Evolutionary conservation across 2,329 filamentous ascomycete species (phyloP).

Genomic region (Lanzia echinophila): DNA sequence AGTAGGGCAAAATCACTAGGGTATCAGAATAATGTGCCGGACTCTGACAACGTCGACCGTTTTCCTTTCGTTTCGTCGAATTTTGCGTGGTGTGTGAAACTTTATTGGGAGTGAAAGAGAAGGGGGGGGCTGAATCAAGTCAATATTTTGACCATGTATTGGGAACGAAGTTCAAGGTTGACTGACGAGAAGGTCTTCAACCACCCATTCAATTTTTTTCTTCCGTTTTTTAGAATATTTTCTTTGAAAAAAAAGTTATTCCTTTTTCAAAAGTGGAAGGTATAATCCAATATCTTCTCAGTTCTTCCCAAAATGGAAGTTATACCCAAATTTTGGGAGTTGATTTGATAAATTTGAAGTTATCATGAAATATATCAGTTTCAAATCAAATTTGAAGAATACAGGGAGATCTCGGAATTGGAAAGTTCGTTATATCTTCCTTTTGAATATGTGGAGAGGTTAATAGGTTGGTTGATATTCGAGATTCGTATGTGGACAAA

Average conservation of each 20-base stretch:
- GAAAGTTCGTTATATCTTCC: too few relatives aligned
- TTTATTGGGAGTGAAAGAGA: neutral
- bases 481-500: too few relatives aligned
- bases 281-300: neutral
- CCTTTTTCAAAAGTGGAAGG: neutral
- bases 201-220: neutral
- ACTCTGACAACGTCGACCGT: constrained; percentile 8
- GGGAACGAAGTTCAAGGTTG: constrained; percentile 3
- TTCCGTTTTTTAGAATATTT: constrained; percentile 2
- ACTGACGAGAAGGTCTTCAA: neutral
- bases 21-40: constrained; percentile 7
- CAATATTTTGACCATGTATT: constrained; percentile 5
- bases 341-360: neutral
- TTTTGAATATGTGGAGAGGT: too few relatives aligned
- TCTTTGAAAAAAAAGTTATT: neutral
- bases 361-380: neutral
- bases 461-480: too few relatives aligned
- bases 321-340: neutral
- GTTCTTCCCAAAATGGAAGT: neutral
- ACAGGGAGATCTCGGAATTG: too few relatives aligned
- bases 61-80: constrained; percentile 2
- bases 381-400: neutral
- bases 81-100: constrained; percentile 10
- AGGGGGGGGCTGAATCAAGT: constrained; percentile 2
- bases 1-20: constrained; percentile 20